Evolutionary conservation across 2,329 filamentous ascomycete genomes (phyloP), one percentile per base, ranked within the genome.

Genomic region (Diaporthe helianthi): DNA sequence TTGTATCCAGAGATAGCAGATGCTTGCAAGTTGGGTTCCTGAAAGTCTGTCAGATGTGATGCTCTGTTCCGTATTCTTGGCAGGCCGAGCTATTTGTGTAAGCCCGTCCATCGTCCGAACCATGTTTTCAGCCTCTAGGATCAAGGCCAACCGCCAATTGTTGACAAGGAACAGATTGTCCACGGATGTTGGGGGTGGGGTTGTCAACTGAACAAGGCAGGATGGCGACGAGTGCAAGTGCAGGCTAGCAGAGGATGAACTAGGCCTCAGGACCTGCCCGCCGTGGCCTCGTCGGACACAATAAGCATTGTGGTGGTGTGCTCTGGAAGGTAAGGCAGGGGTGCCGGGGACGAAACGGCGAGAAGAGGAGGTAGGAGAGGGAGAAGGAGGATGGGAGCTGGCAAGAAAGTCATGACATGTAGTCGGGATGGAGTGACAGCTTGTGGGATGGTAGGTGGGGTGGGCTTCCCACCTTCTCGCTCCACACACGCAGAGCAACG

Each of bases 21-120:
- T 63, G 58, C 44, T n/a, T 63, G 58, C 44, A 47, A 46, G n/a
- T 36, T 49, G 58, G 44, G 58, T 33, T 63, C 58, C 29, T 49
- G 44, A 63, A 63, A 49, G 58, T 63, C 58, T 49, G 44, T 63
- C 58, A 63, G 58, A 63, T 63, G 58, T 63, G 58, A 63, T 63
- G 58, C 58, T 63, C 58, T 49, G 44, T 3, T 36, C n/a, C 13
- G 58, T 63, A 63, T 63, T 63, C 58, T 63, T 63, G 58, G 58
- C 58, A 63, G 58, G 29, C 58, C 58, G 58, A 63, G 58, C 58
- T 63, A 63, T n/a, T n/a, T n/a, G n/a, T n/a, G 49, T 49, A 49
- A 61, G 58, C 29, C 44, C 44, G 58, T 63, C 29, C 58, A 29
- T 63, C n/a, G 58, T 63, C 58, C 44, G 41, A 63, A 63, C 44